These are phyloP conservation scores for Acacia confusa DNA, from an alignment of 306 rosid genomes.

Conservation along the genomic window DNA sequence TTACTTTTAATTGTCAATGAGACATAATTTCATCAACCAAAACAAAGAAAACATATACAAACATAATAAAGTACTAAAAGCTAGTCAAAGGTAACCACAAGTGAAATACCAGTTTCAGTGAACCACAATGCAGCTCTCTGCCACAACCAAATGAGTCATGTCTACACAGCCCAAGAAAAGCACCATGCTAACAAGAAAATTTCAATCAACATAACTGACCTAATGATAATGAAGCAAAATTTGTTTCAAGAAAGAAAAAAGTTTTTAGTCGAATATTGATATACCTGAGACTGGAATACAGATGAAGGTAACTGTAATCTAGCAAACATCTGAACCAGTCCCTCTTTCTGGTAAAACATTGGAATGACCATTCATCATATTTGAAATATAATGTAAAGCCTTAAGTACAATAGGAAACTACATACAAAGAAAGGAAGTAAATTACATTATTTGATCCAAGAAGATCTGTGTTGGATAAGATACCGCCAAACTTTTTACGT, in stretches of 20 bases:
- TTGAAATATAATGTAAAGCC: conserved; percentile 26
- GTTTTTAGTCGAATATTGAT: conserved; percentile 21
- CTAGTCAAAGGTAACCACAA: conserved; percentile 8
- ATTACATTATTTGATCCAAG: conserved; percentile 87
- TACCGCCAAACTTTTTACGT: conserved; percentile 68
- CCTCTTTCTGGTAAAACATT: conserved; percentile 77
- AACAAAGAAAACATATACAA: conserved; percentile 3
- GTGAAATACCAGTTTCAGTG: conserved; percentile 61
- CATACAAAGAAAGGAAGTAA: conserved; percentile 27
- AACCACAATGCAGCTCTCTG: conserved; percentile 48
- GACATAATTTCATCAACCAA: conserved; percentile 4
- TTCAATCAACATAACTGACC: conserved; percentile 30
- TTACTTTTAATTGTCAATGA: conserved; percentile 21
- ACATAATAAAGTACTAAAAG: conserved; percentile 22
- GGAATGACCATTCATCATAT: conserved; percentile 41
- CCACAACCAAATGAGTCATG: conserved; percentile 58
- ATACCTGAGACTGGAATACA: conserved; percentile 56
- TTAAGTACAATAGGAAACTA: conserved; percentile 31
- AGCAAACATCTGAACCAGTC: conserved; percentile 72
- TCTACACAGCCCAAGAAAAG: conserved; percentile 55
- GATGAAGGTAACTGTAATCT: conserved; percentile 52
- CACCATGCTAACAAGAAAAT: conserved; percentile 61
- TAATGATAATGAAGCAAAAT: conserved; percentile 11
- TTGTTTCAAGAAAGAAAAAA: conserved; percentile 15
- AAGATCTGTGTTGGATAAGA: conserved; percentile 69